phyloP scores from a whole-genome alignment of 306 rosid species.

The Macrotyloma uniflorum region DNA sequence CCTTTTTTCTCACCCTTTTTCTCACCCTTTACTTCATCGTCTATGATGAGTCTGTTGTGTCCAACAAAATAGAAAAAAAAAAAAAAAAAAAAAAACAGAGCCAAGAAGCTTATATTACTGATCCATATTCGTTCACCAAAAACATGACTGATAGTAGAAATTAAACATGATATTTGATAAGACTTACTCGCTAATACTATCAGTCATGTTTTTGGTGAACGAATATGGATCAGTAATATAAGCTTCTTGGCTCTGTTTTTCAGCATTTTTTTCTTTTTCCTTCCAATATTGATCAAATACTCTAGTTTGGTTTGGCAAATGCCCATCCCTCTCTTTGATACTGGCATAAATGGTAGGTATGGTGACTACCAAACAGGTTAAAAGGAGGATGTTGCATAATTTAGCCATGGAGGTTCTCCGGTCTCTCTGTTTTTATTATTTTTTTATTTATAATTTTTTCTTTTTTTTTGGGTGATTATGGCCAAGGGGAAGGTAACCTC shows the following conservation, averaged over 20 bases:
- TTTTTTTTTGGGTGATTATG: not conserved
- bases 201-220: constrained; percentile 43
- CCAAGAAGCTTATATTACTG: constrained; percentile 27
- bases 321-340: not conserved
- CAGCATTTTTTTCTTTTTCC: constrained; percentile 41
- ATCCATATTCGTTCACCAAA: constrained; percentile 52
- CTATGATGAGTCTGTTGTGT: no score
- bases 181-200: constrained; percentile 51
- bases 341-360: constrained; percentile 48
- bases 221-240: constrained; percentile 48
- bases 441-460: not conserved
- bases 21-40: no score
- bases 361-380: constrained; percentile 15
- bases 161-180: not conserved
- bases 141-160: constrained; percentile 40
- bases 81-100: constrained; percentile 19
- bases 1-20: no score
- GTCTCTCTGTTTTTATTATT: no score
- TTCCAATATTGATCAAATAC: constrained; percentile 54
- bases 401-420: constrained; percentile 8
- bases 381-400: not conserved
- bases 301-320: not conserved
- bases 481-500: constrained; percentile 27
- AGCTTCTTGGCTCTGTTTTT: constrained; percentile 27
- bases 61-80: no score